Evolutionary conservation across 352 stramenopile species (phyloP), one percentile per base, ranked within the genome.

Genomic region (Phytophthora litchii): DNA sequence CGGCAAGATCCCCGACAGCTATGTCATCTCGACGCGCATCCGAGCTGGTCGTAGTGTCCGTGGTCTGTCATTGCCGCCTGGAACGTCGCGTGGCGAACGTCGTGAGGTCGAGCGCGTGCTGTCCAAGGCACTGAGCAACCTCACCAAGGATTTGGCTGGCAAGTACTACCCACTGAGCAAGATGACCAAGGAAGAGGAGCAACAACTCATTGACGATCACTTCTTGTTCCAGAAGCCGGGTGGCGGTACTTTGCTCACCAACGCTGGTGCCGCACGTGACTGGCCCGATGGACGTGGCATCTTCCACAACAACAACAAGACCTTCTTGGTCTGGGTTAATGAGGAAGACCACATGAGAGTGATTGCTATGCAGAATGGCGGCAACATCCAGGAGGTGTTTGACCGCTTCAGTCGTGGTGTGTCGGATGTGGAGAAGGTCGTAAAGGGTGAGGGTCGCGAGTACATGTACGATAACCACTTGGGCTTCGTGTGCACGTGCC

Each of bases 141-240:
- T 94, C 29, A 75, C 81, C 35, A 76, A 73, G 36, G 80, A 91
- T 27, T 66, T 88, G 20, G 67, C 80, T 17, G 89, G 91, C 35
- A 88, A 77, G 51, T 97, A 93, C 59, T 72, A 92, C 29, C 72
- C 81, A 27, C 53, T 97, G 17, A 80, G 83, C 53, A 77, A 86
- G 31, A 95, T 97, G 79, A 87, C 83, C 31, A 91, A 92, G 58
- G 68, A 86, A 9, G 72, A 91, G 48, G 86, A 95, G 60, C 72
- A 94, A 31, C 85, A 95, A 74, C 73, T 97, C 12, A 92, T 97
- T 31, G 67, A 89, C 58, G 76, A 90, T 31, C 86, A 94, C 46
- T 91, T 97, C 52, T 66, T 96, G 11, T 97, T 97, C 64, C 81
- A 96, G 53, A 95, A 96, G 71, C 91, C 91, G 0, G 87, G 91